These are phyloP conservation scores for Asterionellopsis glacialis DNA, from an alignment of 108 stramenopile genomes.

Conservation along the genomic window DNA sequence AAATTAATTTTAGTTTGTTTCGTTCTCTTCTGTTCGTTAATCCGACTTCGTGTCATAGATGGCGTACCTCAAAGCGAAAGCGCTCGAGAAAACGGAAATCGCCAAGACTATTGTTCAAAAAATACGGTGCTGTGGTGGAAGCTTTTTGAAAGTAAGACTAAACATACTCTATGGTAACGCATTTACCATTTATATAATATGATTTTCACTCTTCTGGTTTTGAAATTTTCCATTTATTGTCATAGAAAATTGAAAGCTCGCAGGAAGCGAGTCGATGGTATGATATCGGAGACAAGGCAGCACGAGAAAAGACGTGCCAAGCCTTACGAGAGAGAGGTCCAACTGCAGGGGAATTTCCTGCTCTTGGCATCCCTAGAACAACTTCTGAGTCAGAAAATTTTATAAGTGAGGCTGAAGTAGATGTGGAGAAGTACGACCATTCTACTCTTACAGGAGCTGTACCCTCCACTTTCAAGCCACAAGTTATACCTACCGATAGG, in stretches of 20 bases:
- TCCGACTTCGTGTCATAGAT: too few relatives aligned
- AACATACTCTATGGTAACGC: conserved; percentile 22
- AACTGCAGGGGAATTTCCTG: background rate
- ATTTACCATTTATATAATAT: conserved; percentile 46
- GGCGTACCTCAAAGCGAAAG: background rate
- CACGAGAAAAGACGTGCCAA: conserved; percentile 16
- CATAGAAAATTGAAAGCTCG: conserved; percentile 9
- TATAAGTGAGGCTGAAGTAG: background rate
- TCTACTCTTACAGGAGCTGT: background rate
- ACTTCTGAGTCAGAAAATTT: too few relatives aligned
- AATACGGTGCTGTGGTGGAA: conserved; percentile 27
- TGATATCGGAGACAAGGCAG: conserved; percentile 7
- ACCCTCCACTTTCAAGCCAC: too few relatives aligned
- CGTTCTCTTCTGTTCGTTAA: too few relatives aligned
- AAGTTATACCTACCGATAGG: conserved; percentile 6
- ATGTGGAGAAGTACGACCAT: background rate
- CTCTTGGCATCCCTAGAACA: background rate
- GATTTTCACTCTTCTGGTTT: background rate
- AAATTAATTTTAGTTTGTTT: too few relatives aligned
- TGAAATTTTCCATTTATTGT: background rate
- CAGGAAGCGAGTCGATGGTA: background rate
- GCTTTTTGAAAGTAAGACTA: conserved; percentile 36
- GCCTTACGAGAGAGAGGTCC: conserved; percentile 10
- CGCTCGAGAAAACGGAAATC: conserved; percentile 30
- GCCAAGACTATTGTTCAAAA: conserved; percentile 36